These are phyloP conservation scores for Ophiostoma montium DNA, from an alignment of 2,329 filamentous ascomycete species.

Conservation along the genomic window DNA sequence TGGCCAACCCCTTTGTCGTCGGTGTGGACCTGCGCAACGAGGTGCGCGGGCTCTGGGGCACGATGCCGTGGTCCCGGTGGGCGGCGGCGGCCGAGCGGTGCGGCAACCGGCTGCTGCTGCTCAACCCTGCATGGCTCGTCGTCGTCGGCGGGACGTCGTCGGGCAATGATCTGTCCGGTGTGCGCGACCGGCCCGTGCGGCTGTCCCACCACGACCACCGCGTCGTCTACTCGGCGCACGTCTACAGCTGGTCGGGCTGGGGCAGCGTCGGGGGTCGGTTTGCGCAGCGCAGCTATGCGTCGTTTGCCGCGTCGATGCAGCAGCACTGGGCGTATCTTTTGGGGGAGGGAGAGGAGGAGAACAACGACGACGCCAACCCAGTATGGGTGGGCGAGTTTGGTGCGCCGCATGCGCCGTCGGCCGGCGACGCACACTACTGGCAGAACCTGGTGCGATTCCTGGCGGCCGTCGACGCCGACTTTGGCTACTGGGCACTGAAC, in stretches of 20 bases:
- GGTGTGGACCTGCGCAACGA: slow-evolving; percentile 56
- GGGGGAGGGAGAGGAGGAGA: no score
- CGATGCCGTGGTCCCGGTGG: slow-evolving; percentile 52
- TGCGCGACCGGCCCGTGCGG: slow-evolving; percentile 37
- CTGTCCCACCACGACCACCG: slow-evolving; percentile 39
- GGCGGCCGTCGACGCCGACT: slow-evolving; percentile 44
- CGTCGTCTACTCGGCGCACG: slow-evolving; percentile 54
- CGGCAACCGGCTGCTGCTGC: slow-evolving; percentile 42
- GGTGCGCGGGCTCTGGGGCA: slow-evolving; percentile 54
- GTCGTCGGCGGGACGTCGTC: slow-evolving; percentile 55
- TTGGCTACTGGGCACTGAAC: slow-evolving; percentile 59
- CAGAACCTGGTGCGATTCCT: slow-evolving; percentile 46
- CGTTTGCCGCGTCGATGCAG: slow-evolving; percentile 49
- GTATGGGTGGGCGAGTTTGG: slow-evolving; percentile 60
- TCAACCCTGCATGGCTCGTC: slow-evolving; percentile 52
- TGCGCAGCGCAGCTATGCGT: slow-evolving; percentile 43
- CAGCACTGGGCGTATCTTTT: slow-evolving; percentile 54
- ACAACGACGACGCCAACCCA: no score
- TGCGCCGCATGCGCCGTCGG: slow-evolving; percentile 35
- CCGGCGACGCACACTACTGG: slow-evolving; percentile 52
- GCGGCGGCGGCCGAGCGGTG: slow-evolving; percentile 49
- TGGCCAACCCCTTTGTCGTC: slow-evolving; percentile 46
- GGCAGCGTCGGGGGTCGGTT: slow-evolving; percentile 46
- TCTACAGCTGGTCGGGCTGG: slow-evolving; percentile 60
- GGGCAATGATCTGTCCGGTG: slow-evolving; percentile 49